phyloP scores from a whole-genome alignment of 2,329 filamentous ascomycete genomes.

The Alternaria sp. region DNA sequence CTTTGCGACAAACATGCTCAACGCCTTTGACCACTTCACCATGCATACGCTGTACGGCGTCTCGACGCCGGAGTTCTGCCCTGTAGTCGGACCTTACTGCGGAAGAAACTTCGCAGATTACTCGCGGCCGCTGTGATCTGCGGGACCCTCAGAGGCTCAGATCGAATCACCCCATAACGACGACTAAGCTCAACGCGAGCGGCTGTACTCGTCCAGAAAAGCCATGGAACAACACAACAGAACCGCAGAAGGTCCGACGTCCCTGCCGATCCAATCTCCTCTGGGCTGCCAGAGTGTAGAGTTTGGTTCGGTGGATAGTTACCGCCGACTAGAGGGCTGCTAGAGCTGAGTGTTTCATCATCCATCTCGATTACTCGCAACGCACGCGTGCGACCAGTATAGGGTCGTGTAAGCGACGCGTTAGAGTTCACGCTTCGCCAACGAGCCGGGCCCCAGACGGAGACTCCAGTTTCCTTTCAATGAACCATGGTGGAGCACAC shows the following conservation, averaged over 20 bases:
- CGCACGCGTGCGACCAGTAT: not conserved
- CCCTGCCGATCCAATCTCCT: constrained; percentile 11
- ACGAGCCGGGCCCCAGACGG: not conserved
- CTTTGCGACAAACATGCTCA: not conserved
- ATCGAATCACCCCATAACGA: not conserved
- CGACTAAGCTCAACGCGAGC: constrained; percentile 6
- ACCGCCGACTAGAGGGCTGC: constrained; percentile 10
- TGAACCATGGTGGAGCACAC: constrained; percentile 14
- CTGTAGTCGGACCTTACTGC: not conserved
- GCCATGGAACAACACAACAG: constrained; percentile 7
- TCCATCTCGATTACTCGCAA: constrained; percentile 2
- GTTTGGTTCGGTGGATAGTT: constrained; percentile 13
- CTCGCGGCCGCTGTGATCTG: not conserved
- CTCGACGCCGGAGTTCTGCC: not conserved
- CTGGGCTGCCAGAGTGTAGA: not conserved
- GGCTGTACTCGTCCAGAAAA: constrained; percentile 3
- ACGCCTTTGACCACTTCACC: not conserved
- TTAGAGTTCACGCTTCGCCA: constrained; percentile 9
- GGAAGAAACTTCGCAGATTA: not conserved
- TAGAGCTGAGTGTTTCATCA: constrained; percentile 9
- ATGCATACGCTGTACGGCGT: not conserved
- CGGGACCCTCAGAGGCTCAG: not conserved
- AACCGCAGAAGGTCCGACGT: constrained; percentile 12
- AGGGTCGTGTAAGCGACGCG: constrained; percentile 5
- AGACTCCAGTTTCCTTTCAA: constrained; percentile 3